Evolutionary conservation across 208 protist genomes (phyloP).

Genomic region (Giardia duodenalis): DNA sequence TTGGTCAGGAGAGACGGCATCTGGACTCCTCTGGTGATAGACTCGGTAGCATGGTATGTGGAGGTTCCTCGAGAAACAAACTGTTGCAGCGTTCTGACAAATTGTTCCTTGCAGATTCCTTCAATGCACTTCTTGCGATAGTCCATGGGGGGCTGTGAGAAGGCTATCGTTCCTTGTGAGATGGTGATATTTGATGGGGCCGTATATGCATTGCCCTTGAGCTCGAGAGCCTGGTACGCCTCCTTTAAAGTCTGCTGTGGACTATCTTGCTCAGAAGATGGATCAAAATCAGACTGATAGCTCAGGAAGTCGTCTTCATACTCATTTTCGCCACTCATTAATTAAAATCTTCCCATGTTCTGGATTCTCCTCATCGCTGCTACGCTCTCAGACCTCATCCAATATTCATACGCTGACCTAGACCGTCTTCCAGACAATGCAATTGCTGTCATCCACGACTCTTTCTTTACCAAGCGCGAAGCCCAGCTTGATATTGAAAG

Average conservation of each 20-base stretch:
- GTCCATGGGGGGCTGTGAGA: background rate
- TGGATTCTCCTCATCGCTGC: no score
- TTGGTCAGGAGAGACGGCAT: background rate
- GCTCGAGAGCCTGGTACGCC: no score
- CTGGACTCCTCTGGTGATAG: background rate
- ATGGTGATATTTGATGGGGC: background rate
- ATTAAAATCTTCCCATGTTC: no score
- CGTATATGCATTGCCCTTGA: background rate
- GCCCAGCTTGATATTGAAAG: no score
- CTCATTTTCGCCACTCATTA: no score
- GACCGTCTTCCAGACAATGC: no score
- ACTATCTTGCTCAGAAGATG: no score
- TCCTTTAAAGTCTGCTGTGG: no score
- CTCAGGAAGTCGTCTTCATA: background rate
- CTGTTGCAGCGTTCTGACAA: background rate
- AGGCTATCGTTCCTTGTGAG: background rate
- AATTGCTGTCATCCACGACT: no score
- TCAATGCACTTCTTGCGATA: background rate
- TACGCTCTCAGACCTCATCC: no score
- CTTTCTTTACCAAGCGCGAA: no score
- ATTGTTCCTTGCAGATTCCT: background rate
- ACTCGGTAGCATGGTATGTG: background rate
- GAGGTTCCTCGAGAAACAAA: background rate
- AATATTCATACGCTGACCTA: no score
- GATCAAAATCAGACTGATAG: background rate